Evolutionary conservation across 305 asterid genomes (phyloP).

Genomic region (Fraxinus ornus): DNA sequence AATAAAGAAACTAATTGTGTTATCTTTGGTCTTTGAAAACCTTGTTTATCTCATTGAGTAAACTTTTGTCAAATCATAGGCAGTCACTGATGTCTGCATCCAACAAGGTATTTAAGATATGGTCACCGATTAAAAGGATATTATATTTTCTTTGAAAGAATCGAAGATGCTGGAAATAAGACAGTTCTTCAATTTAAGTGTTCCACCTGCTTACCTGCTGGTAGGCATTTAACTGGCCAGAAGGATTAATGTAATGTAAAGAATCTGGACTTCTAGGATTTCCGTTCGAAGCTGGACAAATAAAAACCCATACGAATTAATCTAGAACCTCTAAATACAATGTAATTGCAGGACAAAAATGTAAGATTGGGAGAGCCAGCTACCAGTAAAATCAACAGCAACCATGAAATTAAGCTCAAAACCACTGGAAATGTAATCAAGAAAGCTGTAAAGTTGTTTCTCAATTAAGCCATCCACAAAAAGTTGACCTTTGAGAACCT

Average conservation of each 20-base stretch:
- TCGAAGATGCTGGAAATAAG: background rate
- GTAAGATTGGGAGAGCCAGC: background rate
- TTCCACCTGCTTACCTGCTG: conserved; percentile 51
- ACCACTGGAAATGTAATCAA: conserved; percentile 82
- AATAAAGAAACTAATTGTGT: background rate
- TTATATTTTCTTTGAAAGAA: background rate
- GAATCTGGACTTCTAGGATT: conserved; percentile 53
- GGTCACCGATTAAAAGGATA: background rate
- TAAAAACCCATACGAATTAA: conserved; percentile 11
- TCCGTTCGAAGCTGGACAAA: conserved; percentile 66
- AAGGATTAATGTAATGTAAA: conserved; percentile 67
- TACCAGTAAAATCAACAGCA: conserved; percentile 88
- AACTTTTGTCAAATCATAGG: background rate
- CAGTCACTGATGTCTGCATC: background rate
- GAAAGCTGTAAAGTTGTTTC: conserved; percentile 64
- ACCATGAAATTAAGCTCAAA: conserved; percentile 85
- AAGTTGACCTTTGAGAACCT: conserved; percentile 62
- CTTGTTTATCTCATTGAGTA: background rate
- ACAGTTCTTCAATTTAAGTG: background rate
- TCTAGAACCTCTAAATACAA: conserved; percentile 12
- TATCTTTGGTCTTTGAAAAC: background rate
- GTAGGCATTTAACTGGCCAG: conserved; percentile 67
- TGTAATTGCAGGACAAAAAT: background rate
- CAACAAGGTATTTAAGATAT: background rate
- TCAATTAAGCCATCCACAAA: conserved; percentile 62